Evolutionary conservation across 345 rosid genomes (phyloP), one percentile per base, ranked within the genome.

Genomic region (Camelina neglecta): DNA sequence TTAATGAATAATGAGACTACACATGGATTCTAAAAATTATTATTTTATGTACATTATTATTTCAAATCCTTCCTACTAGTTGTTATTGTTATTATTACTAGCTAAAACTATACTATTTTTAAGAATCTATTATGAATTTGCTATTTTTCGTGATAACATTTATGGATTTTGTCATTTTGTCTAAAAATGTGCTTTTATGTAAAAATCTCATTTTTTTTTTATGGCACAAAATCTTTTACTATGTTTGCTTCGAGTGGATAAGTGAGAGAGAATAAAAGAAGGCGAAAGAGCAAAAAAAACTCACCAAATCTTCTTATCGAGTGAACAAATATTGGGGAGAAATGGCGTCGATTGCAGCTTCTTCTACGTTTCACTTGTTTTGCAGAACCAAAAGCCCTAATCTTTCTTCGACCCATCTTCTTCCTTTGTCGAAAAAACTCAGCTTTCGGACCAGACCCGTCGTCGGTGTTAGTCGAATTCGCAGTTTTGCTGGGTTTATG

Each of bases 291-390:
- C 11, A 24, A 56, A 35, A 7, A 35, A 35, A 7, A 13, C 59
- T 55, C 71, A 8, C 38, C 56, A 64, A 21, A 29, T 29, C 31
- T 5, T 41, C 77, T 78, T 78, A 71, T 72, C 74, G 78, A 60
- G 47, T 56, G 54, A 67, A 63, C 18, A 57, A 57, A 33, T 51
- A 65, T 58, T 65, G 21, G 8, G 8, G 45, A 60, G 41, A 47
- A 74, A 88, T 88, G 93, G 86, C 87, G 35, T 63, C 87, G 9
- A 42, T 86, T 55, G 78, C 83, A 8, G 78, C 84, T 65, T 78
- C 79, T 72, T 79, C 85, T 62, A 47, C 84, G n/a, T 75, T 80
- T 3, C 75, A 36, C 45, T 69, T 76, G 8, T 77, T 69, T 26
- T 60, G 55, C 50, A 39, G 51, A 63, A 35, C 63, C 69, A 66